phyloP scores from a whole-genome alignment of 2,329 filamentous ascomycete genomes.

The Colletotrichum viniferum region DNA sequence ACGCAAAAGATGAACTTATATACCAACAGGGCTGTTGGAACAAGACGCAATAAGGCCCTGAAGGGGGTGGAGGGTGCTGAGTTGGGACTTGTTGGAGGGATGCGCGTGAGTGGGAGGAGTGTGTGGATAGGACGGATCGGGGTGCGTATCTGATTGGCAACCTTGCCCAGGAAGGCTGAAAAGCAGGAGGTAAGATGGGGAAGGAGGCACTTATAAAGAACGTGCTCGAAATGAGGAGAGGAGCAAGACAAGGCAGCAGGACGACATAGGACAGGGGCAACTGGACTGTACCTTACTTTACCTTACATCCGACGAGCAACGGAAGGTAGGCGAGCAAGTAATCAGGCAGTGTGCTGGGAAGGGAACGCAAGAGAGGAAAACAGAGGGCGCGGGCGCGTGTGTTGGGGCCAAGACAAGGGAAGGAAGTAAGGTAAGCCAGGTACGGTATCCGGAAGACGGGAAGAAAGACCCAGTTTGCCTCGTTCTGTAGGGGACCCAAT shows the following conservation, averaged over 20 bases:
- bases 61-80: not conserved
- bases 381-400: not conserved
- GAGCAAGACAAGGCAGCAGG: not conserved
- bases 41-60: not conserved
- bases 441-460: not conserved
- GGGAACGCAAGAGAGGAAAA: not conserved
- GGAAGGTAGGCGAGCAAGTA: not conserved
- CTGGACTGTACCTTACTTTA: not conserved
- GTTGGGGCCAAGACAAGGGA: not conserved
- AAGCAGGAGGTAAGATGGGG: not conserved
- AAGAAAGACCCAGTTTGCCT: not conserved
- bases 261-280: not conserved
- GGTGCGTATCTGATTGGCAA: conserved; percentile 12
- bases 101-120: conserved; percentile 14
- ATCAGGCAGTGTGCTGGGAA: not conserved
- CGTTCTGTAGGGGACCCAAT: not conserved
- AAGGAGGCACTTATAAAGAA: conserved; percentile 4
- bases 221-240: not conserved
- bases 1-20: conserved; percentile 14
- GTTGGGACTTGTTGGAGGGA: not conserved
- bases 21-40: conserved; percentile 12
- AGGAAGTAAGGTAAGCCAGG: not conserved
- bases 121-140: conserved; percentile 13
- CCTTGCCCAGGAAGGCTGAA: conserved; percentile 16
- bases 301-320: not conserved